Conservation (phyloP, 2,329 filamentous ascomycete genomes). For the Colletotrichum incanum region DNA sequence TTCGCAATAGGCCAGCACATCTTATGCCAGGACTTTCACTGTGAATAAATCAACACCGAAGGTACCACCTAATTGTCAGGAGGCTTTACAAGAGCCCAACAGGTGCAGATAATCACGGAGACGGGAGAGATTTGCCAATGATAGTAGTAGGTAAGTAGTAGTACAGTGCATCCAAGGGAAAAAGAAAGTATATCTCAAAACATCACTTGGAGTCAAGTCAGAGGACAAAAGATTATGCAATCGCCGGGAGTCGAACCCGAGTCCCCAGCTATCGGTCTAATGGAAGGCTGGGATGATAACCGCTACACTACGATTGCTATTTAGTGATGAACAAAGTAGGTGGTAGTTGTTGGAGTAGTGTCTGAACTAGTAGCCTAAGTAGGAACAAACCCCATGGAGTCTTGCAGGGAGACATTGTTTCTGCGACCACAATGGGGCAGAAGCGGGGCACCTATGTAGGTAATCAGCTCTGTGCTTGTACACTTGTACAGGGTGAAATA, state of each 20-base stretch:
- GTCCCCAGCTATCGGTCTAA: conserved; percentile 4
- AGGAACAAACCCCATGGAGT: neutral
- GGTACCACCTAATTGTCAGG: too few relatives aligned
- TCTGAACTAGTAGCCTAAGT: accelerated
- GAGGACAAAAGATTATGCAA: neutral
- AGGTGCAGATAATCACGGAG: too few relatives aligned
- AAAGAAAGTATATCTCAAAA: neutral
- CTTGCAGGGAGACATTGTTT: neutral
- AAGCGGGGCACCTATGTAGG: neutral
- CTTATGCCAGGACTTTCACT: neutral
- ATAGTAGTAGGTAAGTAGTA: too few relatives aligned
- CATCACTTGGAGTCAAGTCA: too few relatives aligned
- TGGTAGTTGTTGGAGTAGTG: accelerated
- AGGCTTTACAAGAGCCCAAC: too few relatives aligned
- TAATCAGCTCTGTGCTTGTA: neutral
- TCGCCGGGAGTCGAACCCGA: conserved; percentile 28
- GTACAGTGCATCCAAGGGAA: too few relatives aligned
- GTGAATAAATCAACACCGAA: too few relatives aligned
- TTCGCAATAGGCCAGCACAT: neutral
- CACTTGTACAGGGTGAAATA: neutral
- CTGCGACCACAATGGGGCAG: neutral
- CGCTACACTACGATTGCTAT: conserved; percentile 26
- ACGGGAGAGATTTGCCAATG: too few relatives aligned
- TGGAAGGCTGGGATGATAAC: conserved; percentile 36
- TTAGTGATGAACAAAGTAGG: neutral